Evolutionary conservation across 176 grass and related monocot genomes (phyloP), one percentile per base, ranked within the genome.

Genomic region (Olyra latifolia): DNA sequence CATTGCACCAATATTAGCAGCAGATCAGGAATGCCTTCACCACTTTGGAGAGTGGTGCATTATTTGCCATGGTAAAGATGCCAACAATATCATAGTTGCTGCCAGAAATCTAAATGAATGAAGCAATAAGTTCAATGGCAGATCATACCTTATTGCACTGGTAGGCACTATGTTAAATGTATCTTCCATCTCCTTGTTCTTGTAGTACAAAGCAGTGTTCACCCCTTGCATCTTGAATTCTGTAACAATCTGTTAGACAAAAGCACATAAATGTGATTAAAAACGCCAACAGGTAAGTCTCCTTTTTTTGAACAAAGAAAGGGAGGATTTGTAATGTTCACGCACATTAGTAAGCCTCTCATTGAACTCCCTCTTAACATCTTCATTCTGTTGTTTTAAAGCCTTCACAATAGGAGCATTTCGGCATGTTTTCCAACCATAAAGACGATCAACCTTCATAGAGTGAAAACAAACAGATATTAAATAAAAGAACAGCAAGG

Each of bases 11-110:
- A 76, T 45, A 97, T 77, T 19, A 97, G 82, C 70, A 97, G 91
- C 62, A 97, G 82, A 94, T 97, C 91, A 39, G 94, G 91, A 86
- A 97, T 97, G 61, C 94, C 94, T 90, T 97, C 94, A 28, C 94
- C 94, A 87, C 94, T 97, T 24, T 25, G 23, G 72, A 59, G 75
- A 48, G 23, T 43, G 69, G 42, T 12, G 58, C 4, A 54, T 46
- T 62, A 80, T 42, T 59, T 69, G 58, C 74, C 47, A 84, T 52
- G 0, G 3, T 71, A 82, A 87, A 66, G 2, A 76, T 81, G 63
- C 16, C 29, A 61, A 42, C 3, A 57, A 72, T 80, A 86, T 62
- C 13, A 4, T 30, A 68, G 42, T 28, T 27, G 35, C 28, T 78
- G n/a, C 13, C 22, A 83, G 39, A 77, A 20, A 49, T 72, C 48